Base-by-base conservation (phyloP, 306 rosid species). In the Rosa multiflora region DNA sequence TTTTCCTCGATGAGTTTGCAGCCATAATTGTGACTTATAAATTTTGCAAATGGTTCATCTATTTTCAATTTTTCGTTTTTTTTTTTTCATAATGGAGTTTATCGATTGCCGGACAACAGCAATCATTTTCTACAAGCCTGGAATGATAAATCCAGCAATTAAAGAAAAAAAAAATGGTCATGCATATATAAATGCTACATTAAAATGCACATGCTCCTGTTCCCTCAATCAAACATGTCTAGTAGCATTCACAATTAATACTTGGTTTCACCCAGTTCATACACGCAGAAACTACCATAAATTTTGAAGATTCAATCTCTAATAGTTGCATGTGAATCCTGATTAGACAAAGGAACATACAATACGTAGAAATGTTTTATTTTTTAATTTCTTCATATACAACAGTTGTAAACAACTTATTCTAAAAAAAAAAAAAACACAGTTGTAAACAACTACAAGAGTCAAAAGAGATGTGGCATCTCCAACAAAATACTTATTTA, bases 121-220 rank as follows among this genome's bases (percentile, higher is more conserved):
- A 83, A 80, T 72, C 84, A 75, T 75, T 74, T 77, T 68, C 56
- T 14, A 71, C 49, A 81, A 53, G 62, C 68, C 78, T 75, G 40
- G n/a, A 77, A 69, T 64, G 83, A 76, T 81, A 85, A 82, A 80
- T 80, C 40, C 23, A 67, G 40, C 67, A 40, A 63, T 43, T 18
- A 35, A 15, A 37, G 70, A 18, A 37, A 76, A 75, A 76, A 67
- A 62, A 48, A 47, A 71, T n/a, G 87, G 78, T 59, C 86, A 79
- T 78, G 82, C 88, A 84, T 62, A 68, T 84, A 83, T 84, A 83
- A 90, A 89, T 90, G 91, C 87, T 72, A 72, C 86, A 72, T 81
- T 81, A 74, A 74, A 83, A 73, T 83, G 90, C 97, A 90, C 96
- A 91, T 93, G 96, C 70, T 79, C 48, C 56, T 90, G 98, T 88